Base-by-base conservation (phyloP, 257 asterid genomes). In the Lantana camara region DNA sequence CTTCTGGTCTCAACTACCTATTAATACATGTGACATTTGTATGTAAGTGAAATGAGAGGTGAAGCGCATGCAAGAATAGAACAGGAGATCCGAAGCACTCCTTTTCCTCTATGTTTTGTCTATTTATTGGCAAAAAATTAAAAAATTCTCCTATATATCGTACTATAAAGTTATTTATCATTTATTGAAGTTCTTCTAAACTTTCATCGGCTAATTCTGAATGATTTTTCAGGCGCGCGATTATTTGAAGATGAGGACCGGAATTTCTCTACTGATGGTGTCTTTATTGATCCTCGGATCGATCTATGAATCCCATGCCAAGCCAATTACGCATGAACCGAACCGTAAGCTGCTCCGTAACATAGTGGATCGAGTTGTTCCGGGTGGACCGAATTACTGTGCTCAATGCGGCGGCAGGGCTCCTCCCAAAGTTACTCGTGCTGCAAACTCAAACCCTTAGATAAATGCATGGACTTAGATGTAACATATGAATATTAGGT, bases 321-420 rank as follows among this genome's bases (percentile, higher is more conserved):
- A 49, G 21, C 7, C 9, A 13, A 4, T 7, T 35, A 10, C 7
- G 11, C 3, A 16, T 3, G 2, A 24, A 19, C 22, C 22, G 17
- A 48, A 37, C 2, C 63, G 72, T 4, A 29, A 42, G 29, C 2
- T 72, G 12, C 15, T 64, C 4, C 29, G 57, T 4, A 32, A 40
- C 23, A 44, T 11, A 37, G 64, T 47, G 16, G 53, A 75, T 16
- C 80, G 80, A 23, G 1, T 1, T 20, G 49, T 35, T 16, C 76
- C 80, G 0, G 67, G 76, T 7, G 80, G 80, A 2, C 80, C 80
- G 1, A 46, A 37, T 38, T 48, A 59, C 0, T 70, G 80, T 49
- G 0, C 1, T 37, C 80, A 70, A 60, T 75, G 76, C 70, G 40
- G 40, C 11, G 40, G 9, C 40, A 69, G 48, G 29, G 19, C 16